Evolutionary conservation across 257 asterid genomes (phyloP), one percentile per base, ranked within the genome.

Genomic region (Handroanthus guayacan): DNA sequence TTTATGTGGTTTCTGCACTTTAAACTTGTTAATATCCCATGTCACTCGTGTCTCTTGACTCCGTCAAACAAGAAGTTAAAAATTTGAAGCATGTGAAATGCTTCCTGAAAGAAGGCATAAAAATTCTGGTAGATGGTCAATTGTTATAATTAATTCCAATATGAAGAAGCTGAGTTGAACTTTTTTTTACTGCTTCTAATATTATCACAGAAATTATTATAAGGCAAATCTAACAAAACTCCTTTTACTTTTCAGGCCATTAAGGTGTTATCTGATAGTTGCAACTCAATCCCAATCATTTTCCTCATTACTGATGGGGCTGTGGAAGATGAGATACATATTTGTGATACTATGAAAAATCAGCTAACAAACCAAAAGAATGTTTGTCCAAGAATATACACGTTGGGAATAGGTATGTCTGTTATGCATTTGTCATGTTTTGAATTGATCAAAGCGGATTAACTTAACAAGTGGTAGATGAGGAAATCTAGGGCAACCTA

Each of bases 221-320:
- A 34, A 54, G 62, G 50, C 48, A 6, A 50, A 18, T 60, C 51
- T 48, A 37, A 51, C 54, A 60, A 43, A 39, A 9, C 51, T 51
- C 7, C 50, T 36, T 41, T 41, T 72, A 25, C 36, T 75, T 75
- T 51, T 78, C 88, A 89, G 95, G 91, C 92, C 37, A 67, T 81
- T 55, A 80, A 68, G 71, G 84, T 89, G 91, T 78, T 87, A 39
- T 79, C 90, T 38, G 79, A 74, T 38, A 63, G 73, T 65, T 64
- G 72, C 50, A 78, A 82, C 43, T 79, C 82, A 37, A 65, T 86
- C 60, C 95, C 92, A 74, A 37, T 80, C 68, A 77, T 86, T 75
- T 75, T 89, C 37, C 91, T 87, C 9, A 76, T 87, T 60, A 87
- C 92, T 16, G 92, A 87, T 74, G 92, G 92, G 66, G 81, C 88